These are phyloP conservation scores for Paramecium sonneborni DNA, from an alignment of 73 alveolate species.

Conservation along the genomic window DNA sequence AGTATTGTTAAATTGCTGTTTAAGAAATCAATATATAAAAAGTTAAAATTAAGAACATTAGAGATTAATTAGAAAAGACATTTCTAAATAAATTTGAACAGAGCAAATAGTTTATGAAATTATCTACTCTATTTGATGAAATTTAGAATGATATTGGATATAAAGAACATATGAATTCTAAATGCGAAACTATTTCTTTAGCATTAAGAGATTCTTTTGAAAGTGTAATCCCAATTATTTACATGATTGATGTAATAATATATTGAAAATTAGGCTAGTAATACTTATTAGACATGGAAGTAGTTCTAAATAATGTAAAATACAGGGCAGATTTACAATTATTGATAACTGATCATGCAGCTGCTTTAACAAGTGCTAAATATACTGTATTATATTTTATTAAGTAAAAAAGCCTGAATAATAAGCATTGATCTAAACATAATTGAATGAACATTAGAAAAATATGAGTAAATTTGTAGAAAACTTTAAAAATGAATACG, in stretches of 20 bases:
- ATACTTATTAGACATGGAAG: conserved; percentile 51
- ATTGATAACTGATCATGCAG: conserved; percentile 23
- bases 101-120: neutral
- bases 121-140: neutral
- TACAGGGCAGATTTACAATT: conserved; percentile 5
- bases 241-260: conserved; percentile 29
- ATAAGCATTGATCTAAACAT: conserved; percentile 5
- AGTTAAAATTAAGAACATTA: neutral
- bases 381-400: conserved; percentile 7
- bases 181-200: neutral
- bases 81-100: neutral
- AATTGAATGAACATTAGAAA: conserved; percentile 35
- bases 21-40: neutral
- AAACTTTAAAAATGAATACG: conserved; percentile 15
- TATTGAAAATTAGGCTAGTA: conserved; percentile 25
- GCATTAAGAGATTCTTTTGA: neutral
- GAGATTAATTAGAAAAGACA: conserved; percentile 3
- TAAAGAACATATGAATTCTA: neutral
- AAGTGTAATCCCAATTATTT: neutral
- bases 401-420: neutral
- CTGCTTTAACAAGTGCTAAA: conserved; percentile 27
- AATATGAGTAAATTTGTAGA: conserved; percentile 30
- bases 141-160: neutral
- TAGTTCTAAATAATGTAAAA: neutral
- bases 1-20: neutral